These are phyloP conservation scores for Neophaeococcomyces mojaviensis DNA, from an alignment of 2,329 filamentous ascomycete genomes.

Conservation along the genomic window DNA sequence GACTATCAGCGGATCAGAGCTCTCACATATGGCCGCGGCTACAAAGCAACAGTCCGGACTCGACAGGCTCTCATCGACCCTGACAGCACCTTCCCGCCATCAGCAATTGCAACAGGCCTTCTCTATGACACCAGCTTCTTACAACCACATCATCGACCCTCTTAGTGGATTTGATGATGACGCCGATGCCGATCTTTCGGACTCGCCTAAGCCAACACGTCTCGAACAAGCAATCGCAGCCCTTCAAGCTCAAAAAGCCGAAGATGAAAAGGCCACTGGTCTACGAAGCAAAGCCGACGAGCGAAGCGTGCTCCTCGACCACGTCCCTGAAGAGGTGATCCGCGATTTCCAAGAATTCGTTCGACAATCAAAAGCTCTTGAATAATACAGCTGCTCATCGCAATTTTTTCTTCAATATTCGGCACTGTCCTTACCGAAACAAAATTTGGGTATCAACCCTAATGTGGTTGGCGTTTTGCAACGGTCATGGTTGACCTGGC, in stretches of 20 bases:
- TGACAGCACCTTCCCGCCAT: conserved; percentile 70
- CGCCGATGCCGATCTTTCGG: conserved; percentile 19
- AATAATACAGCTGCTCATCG: conserved; percentile 26
- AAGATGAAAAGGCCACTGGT: conserved; percentile 44
- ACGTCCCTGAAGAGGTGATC: conserved; percentile 85
- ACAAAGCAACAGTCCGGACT: conserved; percentile 36
- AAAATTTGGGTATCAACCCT: background rate
- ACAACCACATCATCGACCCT: conserved; percentile 72
- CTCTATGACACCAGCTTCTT: conserved; percentile 76
- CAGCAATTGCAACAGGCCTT: conserved; percentile 86
- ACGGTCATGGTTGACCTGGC: conserved; percentile 1
- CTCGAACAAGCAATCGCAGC: conserved; percentile 62
- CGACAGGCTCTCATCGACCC: conserved; percentile 58
- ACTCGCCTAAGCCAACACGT: conserved; percentile 30
- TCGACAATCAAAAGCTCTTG: conserved; percentile 47
- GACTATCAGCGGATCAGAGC: conserved; percentile 2
- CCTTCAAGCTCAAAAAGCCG: conserved; percentile 66
- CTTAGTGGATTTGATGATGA: conserved; percentile 57
- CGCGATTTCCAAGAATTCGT: conserved; percentile 89
- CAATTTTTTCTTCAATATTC: conserved; percentile 7
- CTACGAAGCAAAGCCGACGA: conserved; percentile 74
- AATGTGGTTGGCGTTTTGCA: conserved; percentile 1
- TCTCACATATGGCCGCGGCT: conserved; percentile 1
- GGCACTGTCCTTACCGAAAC: conserved; percentile 5
- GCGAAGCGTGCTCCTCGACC: conserved; percentile 85